Evolutionary conservation across 768 basidiomycete species (phyloP).

Genomic region (Pleurotus cornucopiae): DNA sequence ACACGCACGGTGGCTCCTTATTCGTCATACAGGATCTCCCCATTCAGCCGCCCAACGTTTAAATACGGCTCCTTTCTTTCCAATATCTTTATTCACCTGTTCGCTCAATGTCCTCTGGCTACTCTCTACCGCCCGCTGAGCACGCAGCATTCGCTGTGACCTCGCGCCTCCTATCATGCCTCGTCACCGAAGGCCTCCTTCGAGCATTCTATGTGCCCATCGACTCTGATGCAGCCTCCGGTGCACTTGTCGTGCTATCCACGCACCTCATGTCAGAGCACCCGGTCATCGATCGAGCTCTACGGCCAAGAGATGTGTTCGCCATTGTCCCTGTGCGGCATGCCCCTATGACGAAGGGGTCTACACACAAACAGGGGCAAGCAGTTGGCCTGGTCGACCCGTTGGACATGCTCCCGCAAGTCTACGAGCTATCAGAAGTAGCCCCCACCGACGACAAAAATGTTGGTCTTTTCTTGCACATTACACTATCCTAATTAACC

Average conservation of each 20-base stretch:
- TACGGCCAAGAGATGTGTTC: constrained; percentile 39
- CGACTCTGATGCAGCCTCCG: constrained; percentile 20
- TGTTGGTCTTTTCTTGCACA: constrained; percentile 11
- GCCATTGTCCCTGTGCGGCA: constrained; percentile 43
- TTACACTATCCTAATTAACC: background rate
- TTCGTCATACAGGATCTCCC: background rate
- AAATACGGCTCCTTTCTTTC: constrained; percentile 8
- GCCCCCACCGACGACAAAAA: constrained; percentile 7
- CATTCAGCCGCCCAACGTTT: background rate
- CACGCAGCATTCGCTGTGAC: constrained; percentile 43
- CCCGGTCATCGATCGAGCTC: constrained; percentile 24
- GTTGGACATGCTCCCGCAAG: constrained; percentile 48
- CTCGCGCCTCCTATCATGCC: constrained; percentile 44
- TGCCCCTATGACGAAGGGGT: constrained; percentile 36
- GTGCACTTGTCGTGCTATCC: constrained; percentile 35
- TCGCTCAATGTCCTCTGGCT: constrained; percentile 31
- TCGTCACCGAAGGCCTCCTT: constrained; percentile 45
- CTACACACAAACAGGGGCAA: constrained; percentile 29
- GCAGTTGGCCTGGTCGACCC: constrained; percentile 49
- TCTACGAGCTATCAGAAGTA: constrained; percentile 30
- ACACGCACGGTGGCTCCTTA: constrained; percentile 16
- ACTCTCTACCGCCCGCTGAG: constrained; percentile 25
- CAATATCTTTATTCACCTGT: constrained; percentile 16
- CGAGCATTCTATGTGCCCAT: constrained; percentile 37
- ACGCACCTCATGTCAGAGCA: constrained; percentile 30